Evolutionary conservation across 83 land plant genomes (phyloP), one percentile per base, ranked within the genome.

Genomic region (Picea engelmannii): DNA sequence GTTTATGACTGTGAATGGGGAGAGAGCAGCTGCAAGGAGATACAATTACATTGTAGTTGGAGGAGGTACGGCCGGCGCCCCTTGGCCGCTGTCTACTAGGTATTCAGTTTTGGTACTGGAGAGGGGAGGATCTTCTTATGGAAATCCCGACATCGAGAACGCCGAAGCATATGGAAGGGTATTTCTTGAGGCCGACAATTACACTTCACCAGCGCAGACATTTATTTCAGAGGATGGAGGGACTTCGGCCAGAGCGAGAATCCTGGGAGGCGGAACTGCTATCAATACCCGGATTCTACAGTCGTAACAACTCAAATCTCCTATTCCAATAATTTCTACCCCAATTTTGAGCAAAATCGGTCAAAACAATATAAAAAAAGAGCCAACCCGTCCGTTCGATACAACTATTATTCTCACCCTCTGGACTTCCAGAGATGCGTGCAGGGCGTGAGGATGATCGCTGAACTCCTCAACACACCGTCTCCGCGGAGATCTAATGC

Each of bases 271-370:
- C 80, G 69, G 99, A 86, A 69, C 90, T 84, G 61, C 88, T 79
- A 80, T 97, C 61, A 94, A 95, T 76, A 95, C 98, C 38, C 6
- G 99, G 98, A 1, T 95, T 95, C 89, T 97, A 93, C 86, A 85
- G 88, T 71, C 85, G 95, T 1, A 35, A 35, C 38, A 35, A 35
- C 38, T 35, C 38, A 35, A 35, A 2, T 35, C 38, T 35, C 38
- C 3, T 35, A 35, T 35, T 35, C 38, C 38, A 35, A 35, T 35
- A 35, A 35, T 35, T 35, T 35, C 38, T 35, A 35, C 38, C 38
- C 38, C 0, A 35, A 35, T 35, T 35, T 35, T 35, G 38, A 35
- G 38, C 38, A 35, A 35, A 35, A 35, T 35, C 38, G 38, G 38
- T 35, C 38, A 35, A 35, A 35, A 35, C 1, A 35, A 35, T 35